Percentiles rank a stretch among this genome's conserved stretches.
Evolutionary conservation across 805 yeast genomes (phyloP).

Genomic region (Dipodascus albidus): DNA sequence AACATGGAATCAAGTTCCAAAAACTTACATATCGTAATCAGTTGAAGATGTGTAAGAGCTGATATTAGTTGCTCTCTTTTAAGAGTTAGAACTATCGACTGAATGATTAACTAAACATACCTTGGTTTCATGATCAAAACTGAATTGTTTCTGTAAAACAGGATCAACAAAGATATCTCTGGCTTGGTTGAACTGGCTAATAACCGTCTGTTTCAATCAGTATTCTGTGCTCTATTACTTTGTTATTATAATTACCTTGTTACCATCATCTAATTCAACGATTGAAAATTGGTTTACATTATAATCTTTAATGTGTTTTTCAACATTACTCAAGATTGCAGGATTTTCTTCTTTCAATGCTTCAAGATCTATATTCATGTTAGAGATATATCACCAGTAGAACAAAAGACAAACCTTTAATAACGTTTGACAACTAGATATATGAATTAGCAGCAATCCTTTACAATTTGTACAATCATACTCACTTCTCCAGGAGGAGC

Average conservation of each 20-base stretch:
- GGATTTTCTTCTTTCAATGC: constrained; percentile 32
- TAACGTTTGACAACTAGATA: constrained; percentile 21
- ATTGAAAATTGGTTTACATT: constrained; percentile 30
- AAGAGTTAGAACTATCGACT: constrained; percentile 12
- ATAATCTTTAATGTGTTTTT: constrained; percentile 29
- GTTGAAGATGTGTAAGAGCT: constrained; percentile 28
- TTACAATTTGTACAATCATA: not conserved
- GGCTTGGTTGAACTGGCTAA: constrained; percentile 38
- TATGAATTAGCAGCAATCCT: not conserved
- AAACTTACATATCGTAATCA: constrained; percentile 5
- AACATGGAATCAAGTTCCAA: not conserved
- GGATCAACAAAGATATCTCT: constrained; percentile 43
- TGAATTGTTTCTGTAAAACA: constrained; percentile 35
- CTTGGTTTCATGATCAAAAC: constrained; percentile 38
- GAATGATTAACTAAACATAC: constrained; percentile 7
- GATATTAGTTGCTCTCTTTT: constrained; percentile 39
- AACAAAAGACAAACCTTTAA: constrained; percentile 22
- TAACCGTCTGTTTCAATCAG: constrained; percentile 21
- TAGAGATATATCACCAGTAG: constrained; percentile 11
- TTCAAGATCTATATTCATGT: constrained; percentile 28
- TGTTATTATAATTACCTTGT: constrained; percentile 6
- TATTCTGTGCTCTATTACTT: not conserved
- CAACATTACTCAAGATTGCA: constrained; percentile 23
- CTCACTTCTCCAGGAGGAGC: constrained; percentile 48
- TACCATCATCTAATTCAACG: constrained; percentile 23